Base-by-base conservation (phyloP, 768 basidiomycete species). In the Tricholoma bakamatsutake region DNA sequence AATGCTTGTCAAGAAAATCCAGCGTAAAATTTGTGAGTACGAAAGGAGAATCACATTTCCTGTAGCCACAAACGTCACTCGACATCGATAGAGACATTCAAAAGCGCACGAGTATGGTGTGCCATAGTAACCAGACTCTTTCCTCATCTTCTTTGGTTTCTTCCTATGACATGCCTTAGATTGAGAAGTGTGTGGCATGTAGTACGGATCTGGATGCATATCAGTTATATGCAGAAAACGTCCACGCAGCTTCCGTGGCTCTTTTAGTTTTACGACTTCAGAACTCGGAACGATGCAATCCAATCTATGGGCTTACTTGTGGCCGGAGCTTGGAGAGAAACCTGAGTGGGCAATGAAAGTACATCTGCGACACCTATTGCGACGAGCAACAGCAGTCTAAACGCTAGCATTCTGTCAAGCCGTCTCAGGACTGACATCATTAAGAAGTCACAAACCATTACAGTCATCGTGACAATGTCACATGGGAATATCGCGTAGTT, bases 161-260 rank as follows among this genome's bases (percentile, higher is more conserved):
- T 76, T 82, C 60, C 83, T 76, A 65, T 93, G 91, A 62, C 91
- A 93, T 9, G 83, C 77, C 4, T 76, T 82, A n/a, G 75, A 74
- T 58, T 79, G 71, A 7, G 82, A 77, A n/a, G 81, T 69, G 40
- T 76, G 75, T 18, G 65, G 62, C 7, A 63, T 60, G 67, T 91
- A 93, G 68, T 79, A 72, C 18, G 82, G 81, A 70, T 92, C 90
- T 33, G 90, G 90, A 64, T 93, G 91, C 55, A 92, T 81, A 68
- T 93, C 91, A 18, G 88, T 90, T 59, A 93, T 83, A 58, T 91
- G 89, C 24, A 93, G 67, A 69, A 91, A 92, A 46, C 88, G 80
- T 9, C 88, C 87, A 55, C 81, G 80, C 17, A 88, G 73, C 65
- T 78, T 82, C 56, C 70, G 77, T 40, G 73, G 73, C 54, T 71